These are phyloP conservation scores for Castanea crenata DNA, from an alignment of 306 rosid genomes.

Conservation along the genomic window DNA sequence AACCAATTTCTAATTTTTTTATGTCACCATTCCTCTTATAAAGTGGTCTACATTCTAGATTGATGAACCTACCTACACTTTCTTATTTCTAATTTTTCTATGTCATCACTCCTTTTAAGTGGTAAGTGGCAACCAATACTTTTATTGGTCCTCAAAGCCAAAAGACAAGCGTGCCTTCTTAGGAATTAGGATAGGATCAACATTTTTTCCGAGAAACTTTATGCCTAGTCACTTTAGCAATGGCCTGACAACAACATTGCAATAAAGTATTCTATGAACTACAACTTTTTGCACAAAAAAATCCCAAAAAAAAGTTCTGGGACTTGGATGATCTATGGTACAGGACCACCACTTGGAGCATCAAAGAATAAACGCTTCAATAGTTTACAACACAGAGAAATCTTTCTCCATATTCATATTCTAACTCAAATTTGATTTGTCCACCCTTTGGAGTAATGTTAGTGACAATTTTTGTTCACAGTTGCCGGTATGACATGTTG, in stretches of 20 bases:
- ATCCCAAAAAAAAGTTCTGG: neutral
- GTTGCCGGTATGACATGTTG: too few relatives aligned
- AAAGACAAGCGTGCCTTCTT: slow-evolving; percentile 10
- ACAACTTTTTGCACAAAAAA: neutral
- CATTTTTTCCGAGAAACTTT: slow-evolving; percentile 40
- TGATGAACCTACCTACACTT: neutral
- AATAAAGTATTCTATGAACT: neutral
- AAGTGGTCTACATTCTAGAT: neutral
- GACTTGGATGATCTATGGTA: neutral
- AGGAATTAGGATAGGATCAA: slow-evolving; percentile 25
- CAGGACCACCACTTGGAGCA: slow-evolving; percentile 8
- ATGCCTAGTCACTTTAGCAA: slow-evolving; percentile 23
- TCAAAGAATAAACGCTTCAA: neutral
- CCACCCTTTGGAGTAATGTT: too few relatives aligned
- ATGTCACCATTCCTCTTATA: neutral
- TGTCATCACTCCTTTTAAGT: neutral
- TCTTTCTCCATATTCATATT: neutral
- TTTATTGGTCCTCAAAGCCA: slow-evolving; percentile 17
- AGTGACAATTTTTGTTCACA: too few relatives aligned
- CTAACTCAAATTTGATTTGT: neutral
- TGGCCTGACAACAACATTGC: slow-evolving; percentile 14
- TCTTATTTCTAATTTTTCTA: neutral
- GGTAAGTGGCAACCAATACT: slow-evolving; percentile 17
- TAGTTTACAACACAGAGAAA: neutral
- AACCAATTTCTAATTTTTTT: neutral